Evolutionary conservation across 106 monocot species (phyloP), one percentile per base, ranked within the genome.

Genomic region (Acorus gramineus): DNA sequence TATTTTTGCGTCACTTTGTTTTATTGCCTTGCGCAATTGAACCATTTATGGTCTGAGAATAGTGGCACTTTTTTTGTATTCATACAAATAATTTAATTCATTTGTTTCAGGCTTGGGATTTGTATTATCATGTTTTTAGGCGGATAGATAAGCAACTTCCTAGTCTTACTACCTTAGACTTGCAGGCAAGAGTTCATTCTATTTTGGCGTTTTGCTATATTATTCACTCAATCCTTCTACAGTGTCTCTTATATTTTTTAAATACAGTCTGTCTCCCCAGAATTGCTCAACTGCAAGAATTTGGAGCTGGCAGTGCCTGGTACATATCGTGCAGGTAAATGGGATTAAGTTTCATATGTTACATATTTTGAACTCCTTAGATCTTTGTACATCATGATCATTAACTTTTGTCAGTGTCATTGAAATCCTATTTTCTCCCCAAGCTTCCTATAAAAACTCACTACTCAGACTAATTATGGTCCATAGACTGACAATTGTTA

Each of bases 91-190:
- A 28, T 28, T 28, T 28, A 0, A 51, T 60, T 49, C 46, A 9
- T 52, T 57, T 7, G 14, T 46, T 75, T 56, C 78, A 98, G 96
- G 96, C 96, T 12, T 98, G 96, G 96, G 96, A 98, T 81, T 80
- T 98, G 63, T 98, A 98, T 79, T 98, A 98, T 73, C 96, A 98
- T 81, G 96, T 98, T 68, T 98, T 98, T 48, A 87, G 83, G 75
- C 87, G 92, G 71, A 98, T 98, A 57, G 96, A 98, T 78, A 98
- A 92, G 61, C 91, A 98, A 66, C 88, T 98, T 53, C 96, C 96
- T 0, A 89, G 96, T 64, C 88, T 98, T 57, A 91, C 96, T 50
- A 98, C 88, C 42, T 75, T 98, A 46, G 96, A 98, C 67, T 66
- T 98, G 47, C 85, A 98, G 82, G 96, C 55, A 81, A 69, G 84